Percentiles rank a stretch among this genome's conserved stretches.
These are phyloP conservation scores for Pisolithus orientalis DNA, from an alignment of 768 basidiomycete genomes.

Conservation along the genomic window DNA sequence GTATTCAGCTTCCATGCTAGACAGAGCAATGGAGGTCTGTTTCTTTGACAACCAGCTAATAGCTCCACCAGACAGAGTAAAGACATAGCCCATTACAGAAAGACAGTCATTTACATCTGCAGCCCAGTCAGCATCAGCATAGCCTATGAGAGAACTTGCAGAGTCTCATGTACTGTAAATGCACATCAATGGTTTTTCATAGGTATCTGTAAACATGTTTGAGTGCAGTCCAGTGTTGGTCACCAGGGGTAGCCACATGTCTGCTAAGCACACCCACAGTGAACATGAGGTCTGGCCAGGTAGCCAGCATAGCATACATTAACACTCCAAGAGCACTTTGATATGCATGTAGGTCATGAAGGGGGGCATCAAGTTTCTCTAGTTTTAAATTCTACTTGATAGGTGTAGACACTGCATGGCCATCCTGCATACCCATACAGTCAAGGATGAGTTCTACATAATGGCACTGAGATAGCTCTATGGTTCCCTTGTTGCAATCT, in stretches of 20 bases:
- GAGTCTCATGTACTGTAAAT: not conserved
- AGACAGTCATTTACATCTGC: not conserved
- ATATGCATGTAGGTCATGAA: too few species aligned
- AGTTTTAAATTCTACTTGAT: slow-evolving; percentile 1
- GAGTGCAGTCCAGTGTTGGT: slow-evolving; percentile 7
- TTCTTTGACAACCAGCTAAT: slow-evolving; percentile 29
- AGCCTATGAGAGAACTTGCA: not conserved
- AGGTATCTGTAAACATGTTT: slow-evolving; percentile 14
- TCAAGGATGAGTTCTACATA: not conserved
- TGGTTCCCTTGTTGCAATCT: too few species aligned
- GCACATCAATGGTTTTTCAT: slow-evolving; percentile 2
- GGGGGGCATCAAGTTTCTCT: not conserved
- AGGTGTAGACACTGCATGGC: slow-evolving; percentile 2
- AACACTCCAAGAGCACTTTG: too few species aligned
- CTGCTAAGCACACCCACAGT: slow-evolving; percentile 9
- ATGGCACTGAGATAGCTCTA: too few species aligned
- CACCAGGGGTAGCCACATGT: slow-evolving; percentile 7
- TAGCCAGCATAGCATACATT: slow-evolving; percentile 9
- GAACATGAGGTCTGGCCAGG: slow-evolving; percentile 10
- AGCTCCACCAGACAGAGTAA: slow-evolving; percentile 27
- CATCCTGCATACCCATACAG: not conserved
- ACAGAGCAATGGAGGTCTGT: slow-evolving; percentile 14
- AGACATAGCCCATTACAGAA: slow-evolving; percentile 23
- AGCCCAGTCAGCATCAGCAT: slow-evolving; percentile 9
- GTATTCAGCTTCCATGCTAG: slow-evolving; percentile 38